Evolutionary conservation across 805 yeast genomes (phyloP).

Genomic region (Candida parachauliodes): DNA sequence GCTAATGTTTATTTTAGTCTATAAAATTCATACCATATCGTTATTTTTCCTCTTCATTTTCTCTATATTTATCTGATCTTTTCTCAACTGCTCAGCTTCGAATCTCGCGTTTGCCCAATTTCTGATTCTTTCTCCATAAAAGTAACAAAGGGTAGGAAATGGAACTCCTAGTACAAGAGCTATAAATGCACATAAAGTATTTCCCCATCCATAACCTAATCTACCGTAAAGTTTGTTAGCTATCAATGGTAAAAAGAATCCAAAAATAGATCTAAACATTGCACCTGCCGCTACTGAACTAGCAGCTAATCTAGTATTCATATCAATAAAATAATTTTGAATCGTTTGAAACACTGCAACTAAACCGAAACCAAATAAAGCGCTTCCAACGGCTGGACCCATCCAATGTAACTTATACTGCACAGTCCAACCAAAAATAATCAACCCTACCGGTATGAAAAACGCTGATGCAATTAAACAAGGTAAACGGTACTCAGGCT

Average conservation of each 20-base stretch:
- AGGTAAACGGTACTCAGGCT: constrained; percentile 38
- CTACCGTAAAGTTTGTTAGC: constrained; percentile 33
- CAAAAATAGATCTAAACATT: constrained; percentile 36
- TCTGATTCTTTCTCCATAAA: constrained; percentile 34
- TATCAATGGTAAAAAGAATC: constrained; percentile 36
- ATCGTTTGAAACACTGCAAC: constrained; percentile 36
- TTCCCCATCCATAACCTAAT: constrained; percentile 39
- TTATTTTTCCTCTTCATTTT: constrained; percentile 13
- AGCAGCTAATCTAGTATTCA: constrained; percentile 35
- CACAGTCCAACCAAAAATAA: constrained; percentile 42
- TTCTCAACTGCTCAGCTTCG: constrained; percentile 19
- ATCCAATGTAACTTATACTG: constrained; percentile 35
- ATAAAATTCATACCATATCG: constrained; percentile 5
- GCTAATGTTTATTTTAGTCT: background rate
- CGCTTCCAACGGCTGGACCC: constrained; percentile 35
- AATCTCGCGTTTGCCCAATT: constrained; percentile 29
- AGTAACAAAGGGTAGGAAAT: constrained; percentile 33
- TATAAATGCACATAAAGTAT: constrained; percentile 35
- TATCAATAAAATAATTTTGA: constrained; percentile 37
- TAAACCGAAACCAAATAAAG: constrained; percentile 33
- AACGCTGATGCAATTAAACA: constrained; percentile 30
- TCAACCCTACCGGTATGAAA: constrained; percentile 33
- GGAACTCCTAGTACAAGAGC: constrained; percentile 34
- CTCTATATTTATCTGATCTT: constrained; percentile 20
- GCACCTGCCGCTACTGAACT: constrained; percentile 41